Evolutionary conservation across 768 basidiomycete genomes (phyloP), one percentile per base, ranked within the genome.

Genomic region (Russula virescens): DNA sequence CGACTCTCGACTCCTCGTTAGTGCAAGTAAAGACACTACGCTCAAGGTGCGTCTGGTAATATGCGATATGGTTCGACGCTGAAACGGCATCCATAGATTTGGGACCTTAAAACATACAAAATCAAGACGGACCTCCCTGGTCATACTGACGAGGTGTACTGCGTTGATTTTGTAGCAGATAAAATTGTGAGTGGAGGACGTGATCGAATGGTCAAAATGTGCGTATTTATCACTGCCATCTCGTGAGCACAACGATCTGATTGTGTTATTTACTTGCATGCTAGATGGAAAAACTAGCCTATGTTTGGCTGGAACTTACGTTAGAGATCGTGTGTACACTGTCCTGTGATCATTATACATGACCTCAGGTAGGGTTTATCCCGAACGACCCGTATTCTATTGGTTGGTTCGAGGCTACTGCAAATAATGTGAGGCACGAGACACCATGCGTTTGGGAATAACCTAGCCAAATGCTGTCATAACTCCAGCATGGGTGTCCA

Each of bases 151-250:
- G 96, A 99, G 73, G 95, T 99, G 40, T 98, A 98, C 75, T 98
- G 96, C 70, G 96, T 99, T 18, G 96, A 98, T 74, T 99, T 97
- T 71, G 95, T 99, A 1, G 95, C 94, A 0, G 96, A 99, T 77
- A 99, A 99, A 73, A 83, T 98, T n/a, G 94, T 97, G 66, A 96
- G 93, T 71, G 96, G 95, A n/a, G 96, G 96, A 16, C 78, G 89
- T 48, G 96, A 98, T 75, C 83, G 85, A 69, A 88, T 84, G 21
- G 85, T 98, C 13, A 97, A 97, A 77, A 98, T 98, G 92, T 97
- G 71, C 68, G 91, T 77, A 19, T 16, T 38, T 18, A 3, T 25
- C 26, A 5, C 5, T 25, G 9, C 13, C 2, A 8, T 40, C 31
- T 58, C 16, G 5, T 25, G 46, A 31, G n/a, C 25, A 25, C 25